Conservation (phyloP, 2,329 filamentous ascomycete genomes). For the Aotearoamyces nothofagi region DNA sequence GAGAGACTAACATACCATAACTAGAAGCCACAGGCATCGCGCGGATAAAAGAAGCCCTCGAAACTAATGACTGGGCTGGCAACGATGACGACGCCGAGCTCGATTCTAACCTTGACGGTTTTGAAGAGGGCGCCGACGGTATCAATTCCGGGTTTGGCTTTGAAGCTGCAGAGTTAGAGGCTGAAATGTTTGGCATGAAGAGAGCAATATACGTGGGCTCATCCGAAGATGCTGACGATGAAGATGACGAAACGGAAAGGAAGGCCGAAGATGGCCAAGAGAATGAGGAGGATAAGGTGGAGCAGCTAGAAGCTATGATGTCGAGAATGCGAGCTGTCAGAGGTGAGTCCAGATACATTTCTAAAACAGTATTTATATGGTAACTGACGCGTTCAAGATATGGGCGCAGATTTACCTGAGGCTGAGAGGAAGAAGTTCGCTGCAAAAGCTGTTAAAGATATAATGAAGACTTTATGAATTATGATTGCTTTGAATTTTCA, state of each 20-base stretch:
- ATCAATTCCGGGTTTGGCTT: conserved; percentile 15
- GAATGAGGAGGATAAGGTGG: conserved; percentile 27
- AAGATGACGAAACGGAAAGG: conserved; percentile 16
- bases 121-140: conserved; percentile 12
- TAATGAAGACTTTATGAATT: too few species aligned
- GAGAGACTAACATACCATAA: background rate
- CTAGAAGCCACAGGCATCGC: conserved; percentile 43
- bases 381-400: conserved; percentile 25
- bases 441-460: conserved; percentile 43
- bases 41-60: conserved; percentile 42
- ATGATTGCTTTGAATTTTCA: too few species aligned
- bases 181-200: conserved; percentile 23
- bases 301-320: conserved; percentile 49
- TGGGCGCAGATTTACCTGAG: conserved; percentile 41
- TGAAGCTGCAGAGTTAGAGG: conserved; percentile 21
- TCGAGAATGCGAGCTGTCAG: conserved; percentile 42
- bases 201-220: conserved; percentile 17
- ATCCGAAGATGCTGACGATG: conserved; percentile 14
- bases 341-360: conserved; percentile 12
- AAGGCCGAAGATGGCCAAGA: conserved; percentile 20
- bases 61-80: conserved; percentile 48
- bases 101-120: conserved; percentile 21
- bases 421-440: conserved; percentile 45
- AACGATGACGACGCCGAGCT: conserved; percentile 21
- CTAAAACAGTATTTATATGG: conserved; percentile 6